Base-by-base conservation (phyloP, 495 filamentous ascomycete genomes). In the Hypomontagnella monticulosa region DNA sequence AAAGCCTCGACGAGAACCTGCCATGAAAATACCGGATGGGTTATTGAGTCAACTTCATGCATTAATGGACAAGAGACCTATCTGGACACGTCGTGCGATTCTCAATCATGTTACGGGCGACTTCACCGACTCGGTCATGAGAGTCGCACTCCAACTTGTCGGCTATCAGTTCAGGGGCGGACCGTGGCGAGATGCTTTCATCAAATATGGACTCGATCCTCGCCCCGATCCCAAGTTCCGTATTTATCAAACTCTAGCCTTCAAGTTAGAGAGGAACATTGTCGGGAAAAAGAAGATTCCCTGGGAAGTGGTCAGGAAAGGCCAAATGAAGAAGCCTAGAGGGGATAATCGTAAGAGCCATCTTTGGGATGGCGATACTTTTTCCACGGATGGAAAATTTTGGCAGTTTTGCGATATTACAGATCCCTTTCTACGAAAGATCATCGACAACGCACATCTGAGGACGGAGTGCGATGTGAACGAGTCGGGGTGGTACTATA, bases 401-500 rank as follows among this genome's bases (percentile, higher is more conserved):
- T 99, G 92, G 89, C 95, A 97, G 80, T 82, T 93, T 30, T 96
- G 93, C 77, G 95, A 99, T 73, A 89, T 99, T 57, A 87, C 85
- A 0, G 93, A 97, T 69, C 91, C 93, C 0, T 69, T 93, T 7
- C 72, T 93, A 15, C 74, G 76, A 0, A 43, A 71, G 0, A 70
- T 93, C 3, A 78, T 91, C 9, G 74, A 80, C 4, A 73, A 80
- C 14, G 77, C 76, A 15, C 73, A 76, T 37, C 61, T 86, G 10
- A 77, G 82, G 12, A 19, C 66, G 3, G 76, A 76, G 3, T 89
- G 83, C 71, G 85, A 92, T 60, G 73, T 77, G n/a, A 70, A 84
- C 15, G 76, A 76, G 8, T 89, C 91, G 67, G 95, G 95, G 0
- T 99, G 90, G 91, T 97, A 86, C 73, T 82, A 85, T 19, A 88